Evolutionary conservation across 768 basidiomycete genomes (phyloP), one percentile per base, ranked within the genome.

Genomic region (Pisolithus microcarpus): DNA sequence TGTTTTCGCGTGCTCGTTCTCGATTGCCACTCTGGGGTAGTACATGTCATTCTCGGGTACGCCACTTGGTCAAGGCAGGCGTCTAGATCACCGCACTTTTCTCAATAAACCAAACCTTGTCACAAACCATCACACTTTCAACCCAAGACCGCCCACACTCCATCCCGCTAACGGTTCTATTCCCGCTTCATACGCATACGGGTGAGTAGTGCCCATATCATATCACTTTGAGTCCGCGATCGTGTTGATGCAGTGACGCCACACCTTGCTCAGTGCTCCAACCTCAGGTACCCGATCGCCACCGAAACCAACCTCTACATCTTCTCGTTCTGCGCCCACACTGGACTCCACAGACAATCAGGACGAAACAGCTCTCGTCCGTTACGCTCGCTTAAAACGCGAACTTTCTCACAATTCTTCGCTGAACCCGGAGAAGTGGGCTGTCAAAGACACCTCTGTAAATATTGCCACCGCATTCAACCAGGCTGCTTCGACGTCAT

Each of bases 11-110:
- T 54, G 53, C 52, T 46, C 43, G 42, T 37, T 30, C 26, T 34
- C 38, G 21, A 16, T 31, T 39, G 47, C 43, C 39, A 38, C 34
- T 26, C 31, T 43, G 52, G 51, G 51, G 53, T 55, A 59, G 64
- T 76, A 75, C 77, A 91, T 91, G 87, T 89, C 87, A 70, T 91
- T 91, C 81, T 77, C 85, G 66, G 78, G 81, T 68, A 89, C 87
- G 66, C 85, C 87, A 51, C 71, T 89, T 58, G 84, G 83, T 71
- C 84, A 87, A 81, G 84, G 82, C 75, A 85, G 87, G 78, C 83
- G 87, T 73, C 80, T 89, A 65, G 86, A 88, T 78, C 86, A 84
- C 66, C 73, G 75, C 66, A 76, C 85, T 46, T 89, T 91, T 64
- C 80, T 87, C 66, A 82, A 81, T 53, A 87, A 85, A 62, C 65